A percentile compares a stretch with the other conserved stretches of the same genome.
Evolutionary conservation across 1,139 yeast species (phyloP).

Genomic region (Protomyces pachydermus): DNA sequence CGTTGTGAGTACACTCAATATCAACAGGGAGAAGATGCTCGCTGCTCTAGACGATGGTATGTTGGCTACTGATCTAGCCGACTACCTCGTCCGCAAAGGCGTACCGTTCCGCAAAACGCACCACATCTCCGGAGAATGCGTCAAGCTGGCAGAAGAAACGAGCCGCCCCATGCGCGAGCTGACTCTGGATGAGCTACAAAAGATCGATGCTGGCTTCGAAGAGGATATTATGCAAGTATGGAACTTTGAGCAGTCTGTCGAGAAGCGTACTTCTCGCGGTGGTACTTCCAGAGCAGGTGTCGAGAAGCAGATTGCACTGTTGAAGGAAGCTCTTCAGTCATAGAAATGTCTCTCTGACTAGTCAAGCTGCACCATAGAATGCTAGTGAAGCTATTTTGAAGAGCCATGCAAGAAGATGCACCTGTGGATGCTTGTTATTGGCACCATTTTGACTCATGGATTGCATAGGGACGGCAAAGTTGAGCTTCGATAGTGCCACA

Average conservation of each 20-base stretch:
- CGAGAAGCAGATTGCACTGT: constrained; percentile 55
- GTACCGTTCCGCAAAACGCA: constrained; percentile 99
- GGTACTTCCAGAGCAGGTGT: constrained; percentile 96
- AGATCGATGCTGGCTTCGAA: constrained; percentile 72
- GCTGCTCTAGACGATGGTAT: constrained; percentile 94
- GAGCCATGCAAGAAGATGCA: background rate
- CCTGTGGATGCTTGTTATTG: background rate
- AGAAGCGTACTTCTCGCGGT: constrained; percentile 92
- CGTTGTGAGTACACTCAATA: constrained; percentile 76
- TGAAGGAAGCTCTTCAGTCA: constrained; percentile 34
- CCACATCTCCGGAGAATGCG: constrained; percentile 97
- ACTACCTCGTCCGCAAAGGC: constrained; percentile 92
- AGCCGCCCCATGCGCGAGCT: constrained; percentile 75
- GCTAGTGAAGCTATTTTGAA: background rate
- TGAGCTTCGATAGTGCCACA: background rate
- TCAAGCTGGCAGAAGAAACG: constrained; percentile 75
- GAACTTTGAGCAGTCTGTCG: constrained; percentile 89
- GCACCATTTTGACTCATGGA: background rate
- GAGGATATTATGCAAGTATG: constrained; percentile 78
- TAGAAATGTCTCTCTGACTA: background rate
- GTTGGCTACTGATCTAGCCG: constrained; percentile 98
- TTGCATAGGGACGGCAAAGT: background rate
- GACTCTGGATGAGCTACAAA: constrained; percentile 66
- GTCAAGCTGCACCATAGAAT: background rate
- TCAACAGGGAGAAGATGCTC: constrained; percentile 70